Conservation (phyloP, 805 yeast genomes). For the Suhomyces faveliae region DNA sequence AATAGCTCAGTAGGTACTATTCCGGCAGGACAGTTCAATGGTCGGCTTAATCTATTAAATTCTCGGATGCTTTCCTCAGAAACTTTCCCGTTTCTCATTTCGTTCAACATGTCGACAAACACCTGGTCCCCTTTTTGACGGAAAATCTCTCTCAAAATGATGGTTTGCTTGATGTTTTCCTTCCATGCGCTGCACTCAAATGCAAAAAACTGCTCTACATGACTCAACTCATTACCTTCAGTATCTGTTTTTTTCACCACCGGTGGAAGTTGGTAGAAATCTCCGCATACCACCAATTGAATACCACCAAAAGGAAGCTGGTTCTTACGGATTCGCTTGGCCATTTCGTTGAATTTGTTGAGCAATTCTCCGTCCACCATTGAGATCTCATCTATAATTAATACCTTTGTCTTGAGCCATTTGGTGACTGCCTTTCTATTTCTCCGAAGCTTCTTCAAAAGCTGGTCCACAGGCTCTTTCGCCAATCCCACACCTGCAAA, state of each 20-base stretch:
- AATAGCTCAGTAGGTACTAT: slow-evolving; percentile 73
- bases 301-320: slow-evolving; percentile 74
- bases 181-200: slow-evolving; percentile 68
- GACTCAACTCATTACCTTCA: slow-evolving; percentile 23
- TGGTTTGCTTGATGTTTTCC: slow-evolving; percentile 52
- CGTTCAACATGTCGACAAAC: slow-evolving; percentile 73
- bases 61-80: slow-evolving; percentile 45
- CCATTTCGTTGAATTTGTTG: slow-evolving; percentile 62
- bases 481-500: slow-evolving; percentile 80
- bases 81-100: slow-evolving; percentile 64
- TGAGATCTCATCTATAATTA: slow-evolving; percentile 75
- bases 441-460: slow-evolving; percentile 54
- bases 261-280: slow-evolving; percentile 81
- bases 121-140: slow-evolving; percentile 73
- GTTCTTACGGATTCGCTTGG: slow-evolving; percentile 46
- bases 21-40: slow-evolving; percentile 51
- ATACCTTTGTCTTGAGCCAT: slow-evolving; percentile 58
- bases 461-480: slow-evolving; percentile 43
- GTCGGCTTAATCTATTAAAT: slow-evolving; percentile 53
- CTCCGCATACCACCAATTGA: slow-evolving; percentile 75
- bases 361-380: slow-evolving; percentile 74
- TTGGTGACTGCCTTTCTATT: slow-evolving; percentile 48
- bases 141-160: slow-evolving; percentile 63
- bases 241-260: slow-evolving; percentile 41
- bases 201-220: slow-evolving; percentile 46